phyloP scores from a whole-genome alignment of 495 filamentous ascomycete species.

The Cudoniella acicularis region DNA sequence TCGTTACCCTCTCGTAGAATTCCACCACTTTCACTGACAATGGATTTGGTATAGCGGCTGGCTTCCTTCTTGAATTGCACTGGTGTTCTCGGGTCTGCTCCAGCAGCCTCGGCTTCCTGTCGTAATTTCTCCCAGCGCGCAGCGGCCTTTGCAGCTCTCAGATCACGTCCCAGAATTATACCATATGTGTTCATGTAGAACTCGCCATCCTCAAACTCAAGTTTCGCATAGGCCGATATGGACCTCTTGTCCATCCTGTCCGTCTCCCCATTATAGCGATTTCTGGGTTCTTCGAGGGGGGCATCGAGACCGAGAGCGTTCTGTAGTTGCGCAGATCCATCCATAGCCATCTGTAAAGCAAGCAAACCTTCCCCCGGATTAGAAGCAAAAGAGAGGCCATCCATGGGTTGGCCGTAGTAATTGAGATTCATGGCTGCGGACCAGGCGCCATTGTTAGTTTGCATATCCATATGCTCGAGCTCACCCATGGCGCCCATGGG shows the following conservation, averaged over 20 bases:
- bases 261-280: not conserved
- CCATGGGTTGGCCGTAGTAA: not conserved
- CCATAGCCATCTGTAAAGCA: constrained; percentile 10
- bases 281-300: not conserved
- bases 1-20: constrained; percentile 50
- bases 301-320: not conserved
- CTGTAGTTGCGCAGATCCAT: not conserved
- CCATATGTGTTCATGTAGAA: constrained; percentile 70
- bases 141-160: constrained; percentile 49
- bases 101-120: constrained; percentile 44
- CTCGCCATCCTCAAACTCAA: constrained; percentile 67
- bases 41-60: constrained; percentile 39
- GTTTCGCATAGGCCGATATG: constrained; percentile 59
- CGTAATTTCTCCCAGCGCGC: constrained; percentile 28
- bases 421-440: not conserved
- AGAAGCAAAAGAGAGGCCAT: not conserved
- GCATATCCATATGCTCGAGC: not conserved
- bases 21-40: constrained; percentile 57
- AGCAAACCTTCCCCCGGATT: constrained; percentile 4
- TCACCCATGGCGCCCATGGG: too few relatives aligned
- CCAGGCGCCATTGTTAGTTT: not conserved
- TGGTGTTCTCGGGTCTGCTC: constrained; percentile 42
- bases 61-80: constrained; percentile 41
- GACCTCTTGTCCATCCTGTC: not conserved
- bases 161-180: constrained; percentile 63